phyloP scores from a whole-genome alignment of 257 asterid genomes.

The Misopates orontium region DNA sequence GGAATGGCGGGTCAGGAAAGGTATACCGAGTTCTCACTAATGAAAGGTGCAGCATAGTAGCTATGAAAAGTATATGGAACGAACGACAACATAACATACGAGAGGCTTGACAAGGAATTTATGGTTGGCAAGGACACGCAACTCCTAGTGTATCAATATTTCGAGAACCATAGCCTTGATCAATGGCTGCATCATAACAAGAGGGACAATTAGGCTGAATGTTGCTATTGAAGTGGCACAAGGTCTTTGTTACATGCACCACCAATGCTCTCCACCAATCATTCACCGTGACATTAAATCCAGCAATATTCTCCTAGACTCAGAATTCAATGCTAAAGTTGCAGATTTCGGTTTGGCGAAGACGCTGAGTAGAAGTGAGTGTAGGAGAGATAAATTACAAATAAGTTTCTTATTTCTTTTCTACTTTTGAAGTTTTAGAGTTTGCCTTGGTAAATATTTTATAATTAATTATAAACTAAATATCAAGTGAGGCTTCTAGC shows the following conservation, averaged over 20 bases:
- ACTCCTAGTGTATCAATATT: slow-evolving; percentile 63
- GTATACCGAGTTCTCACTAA: slow-evolving; percentile 45
- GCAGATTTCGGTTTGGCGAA: slow-evolving; percentile 77
- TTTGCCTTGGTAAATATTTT: no score
- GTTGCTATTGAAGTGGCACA: slow-evolving; percentile 65
- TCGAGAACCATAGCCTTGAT: slow-evolving; percentile 60
- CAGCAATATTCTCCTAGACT: slow-evolving; percentile 62
- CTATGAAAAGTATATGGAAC: slow-evolving; percentile 52
- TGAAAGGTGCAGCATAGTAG: slow-evolving; percentile 37
- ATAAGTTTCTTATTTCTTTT: no score
- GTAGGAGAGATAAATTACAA: no score
- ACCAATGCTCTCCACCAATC: slow-evolving; percentile 56
- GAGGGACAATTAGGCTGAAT: slow-evolving; percentile 60
- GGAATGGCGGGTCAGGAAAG: slow-evolving; percentile 75
- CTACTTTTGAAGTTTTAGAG: no score
- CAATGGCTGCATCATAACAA: slow-evolving; percentile 50
- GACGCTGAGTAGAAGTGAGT: slow-evolving; percentile 40
- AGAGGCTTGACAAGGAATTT: slow-evolving; percentile 51
- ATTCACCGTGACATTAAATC: slow-evolving; percentile 68
- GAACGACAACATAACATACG: slow-evolving; percentile 36
- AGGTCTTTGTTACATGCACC: slow-evolving; percentile 76
- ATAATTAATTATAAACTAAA: no score
- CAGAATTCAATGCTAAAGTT: slow-evolving; percentile 50
- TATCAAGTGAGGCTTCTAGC: no score
- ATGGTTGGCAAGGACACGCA: slow-evolving; percentile 48